Conservation (phyloP, 179 eudicot species). For the Sideroxylon spinosum region DNA sequence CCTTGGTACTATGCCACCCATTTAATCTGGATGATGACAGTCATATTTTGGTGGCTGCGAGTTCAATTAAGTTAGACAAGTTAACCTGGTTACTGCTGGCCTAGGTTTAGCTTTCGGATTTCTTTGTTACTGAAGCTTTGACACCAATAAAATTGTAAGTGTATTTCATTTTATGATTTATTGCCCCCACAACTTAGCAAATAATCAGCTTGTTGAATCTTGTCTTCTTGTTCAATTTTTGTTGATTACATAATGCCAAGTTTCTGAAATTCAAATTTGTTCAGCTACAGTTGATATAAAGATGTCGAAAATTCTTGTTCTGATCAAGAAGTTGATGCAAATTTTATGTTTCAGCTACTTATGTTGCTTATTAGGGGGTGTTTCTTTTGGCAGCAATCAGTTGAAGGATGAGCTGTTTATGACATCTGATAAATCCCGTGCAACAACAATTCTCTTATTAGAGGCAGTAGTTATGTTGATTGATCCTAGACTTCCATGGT, state of each 20-base stretch:
- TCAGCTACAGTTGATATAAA: not conserved
- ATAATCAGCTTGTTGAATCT: not conserved
- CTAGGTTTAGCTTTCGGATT: not conserved
- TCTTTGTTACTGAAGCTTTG: constrained; percentile 5
- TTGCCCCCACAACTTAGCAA: not conserved
- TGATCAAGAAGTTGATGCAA: not conserved
- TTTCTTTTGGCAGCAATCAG: constrained; percentile 42
- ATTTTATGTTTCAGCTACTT: not conserved
- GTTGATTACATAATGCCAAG: not conserved
- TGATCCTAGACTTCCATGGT: constrained; percentile 81
- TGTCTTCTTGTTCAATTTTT: constrained; percentile 1
- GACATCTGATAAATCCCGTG: constrained; percentile 39
- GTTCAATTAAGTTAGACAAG: constrained; percentile 3
- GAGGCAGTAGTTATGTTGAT: constrained; percentile 62
- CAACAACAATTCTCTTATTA: constrained; percentile 43
- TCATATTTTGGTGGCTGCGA: not conserved
- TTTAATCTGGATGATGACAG: not conserved
- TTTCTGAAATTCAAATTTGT: constrained; percentile 4
- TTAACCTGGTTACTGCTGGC: not conserved
- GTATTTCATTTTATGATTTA: not conserved
- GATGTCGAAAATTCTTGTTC: constrained; percentile 6
- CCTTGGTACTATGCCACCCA: not conserved
- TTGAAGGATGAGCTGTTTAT: constrained; percentile 47
- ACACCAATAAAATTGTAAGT: not conserved
- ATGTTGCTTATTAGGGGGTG: not conserved